Percentiles rank a stretch among this genome's conserved stretches.
These are phyloP conservation scores for Penicillium sp. DNA, from an alignment of 2,329 filamentous ascomycete genomes.

Conservation along the genomic window DNA sequence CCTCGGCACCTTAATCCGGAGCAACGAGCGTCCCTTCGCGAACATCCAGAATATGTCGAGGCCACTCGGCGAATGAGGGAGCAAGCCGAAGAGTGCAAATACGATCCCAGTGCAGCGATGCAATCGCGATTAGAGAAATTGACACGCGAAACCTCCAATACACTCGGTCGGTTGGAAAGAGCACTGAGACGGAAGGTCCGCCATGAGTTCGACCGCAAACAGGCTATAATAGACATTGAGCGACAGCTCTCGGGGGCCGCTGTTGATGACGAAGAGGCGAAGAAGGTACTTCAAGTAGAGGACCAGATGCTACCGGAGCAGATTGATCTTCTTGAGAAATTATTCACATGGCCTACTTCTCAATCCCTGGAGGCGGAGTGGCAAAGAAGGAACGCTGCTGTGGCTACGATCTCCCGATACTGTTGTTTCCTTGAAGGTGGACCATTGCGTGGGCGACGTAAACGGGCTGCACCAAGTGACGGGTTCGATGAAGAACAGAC, in stretches of 20 bases:
- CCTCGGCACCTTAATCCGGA: not conserved
- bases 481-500: not conserved
- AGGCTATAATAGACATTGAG: not conserved
- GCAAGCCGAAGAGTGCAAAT: not conserved
- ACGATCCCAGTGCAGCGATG: not conserved
- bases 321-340: not conserved
- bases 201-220: not conserved
- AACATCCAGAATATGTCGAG: not conserved
- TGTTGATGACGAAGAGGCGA: not conserved
- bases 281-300: not conserved
- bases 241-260: not conserved
- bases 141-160: not conserved
- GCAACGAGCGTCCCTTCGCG: not conserved
- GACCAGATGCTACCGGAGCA: not conserved
- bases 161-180: not conserved
- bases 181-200: not conserved
- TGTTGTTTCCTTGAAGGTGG: too few species aligned
- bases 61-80: not conserved
- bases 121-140: not conserved
- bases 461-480: not conserved
- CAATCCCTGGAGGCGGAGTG: not conserved
- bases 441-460: too few species aligned
- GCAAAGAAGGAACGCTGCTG: too few species aligned
- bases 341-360: not conserved
- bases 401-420: too few species aligned